These are phyloP conservation scores for Mollisia scopiformis DNA, from an alignment of 2,329 filamentous ascomycete species.

Conservation along the genomic window DNA sequence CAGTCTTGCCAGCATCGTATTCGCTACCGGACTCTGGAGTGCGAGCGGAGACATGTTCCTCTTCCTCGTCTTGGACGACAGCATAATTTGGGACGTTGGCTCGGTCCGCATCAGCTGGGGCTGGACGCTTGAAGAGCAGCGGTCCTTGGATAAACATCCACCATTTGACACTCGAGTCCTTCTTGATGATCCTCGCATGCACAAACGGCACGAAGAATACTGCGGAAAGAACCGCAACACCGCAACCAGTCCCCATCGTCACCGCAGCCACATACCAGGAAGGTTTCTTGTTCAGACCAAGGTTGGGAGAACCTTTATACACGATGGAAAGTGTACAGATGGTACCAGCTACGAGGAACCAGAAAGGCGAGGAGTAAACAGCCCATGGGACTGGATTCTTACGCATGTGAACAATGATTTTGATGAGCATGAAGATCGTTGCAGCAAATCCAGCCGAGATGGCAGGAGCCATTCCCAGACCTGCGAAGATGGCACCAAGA, in stretches of 20 bases:
- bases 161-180: conserved; percentile 66
- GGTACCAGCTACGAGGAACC: conserved; percentile 76
- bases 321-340: conserved; percentile 78
- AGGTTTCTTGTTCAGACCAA: conserved; percentile 68
- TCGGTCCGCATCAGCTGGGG: conserved; percentile 52
- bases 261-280: conserved; percentile 68
- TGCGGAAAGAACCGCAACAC: conserved; percentile 59
- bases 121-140: conserved; percentile 62
- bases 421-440: conserved; percentile 74
- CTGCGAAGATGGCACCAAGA: conserved; percentile 72
- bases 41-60: conserved; percentile 42
- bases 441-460: conserved; percentile 69
- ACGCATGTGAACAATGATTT: conserved; percentile 70
- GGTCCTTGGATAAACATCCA: conserved; percentile 66
- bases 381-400: conserved; percentile 74
- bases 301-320: conserved; percentile 77
- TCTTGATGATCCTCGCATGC: conserved; percentile 68
- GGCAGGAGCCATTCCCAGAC: conserved; percentile 70
- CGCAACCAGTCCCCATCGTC: conserved; percentile 65
- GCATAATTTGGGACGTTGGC: conserved; percentile 75
- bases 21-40: conserved; percentile 36
- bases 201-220: conserved; percentile 77
- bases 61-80: conserved; percentile 69
- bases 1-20: conserved; percentile 29
- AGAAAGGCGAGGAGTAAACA: conserved; percentile 73